Evolutionary conservation across 164 flowering plant genomes (phyloP), one percentile per base, ranked within the genome.

Genomic region (Buxus sempervirens): DNA sequence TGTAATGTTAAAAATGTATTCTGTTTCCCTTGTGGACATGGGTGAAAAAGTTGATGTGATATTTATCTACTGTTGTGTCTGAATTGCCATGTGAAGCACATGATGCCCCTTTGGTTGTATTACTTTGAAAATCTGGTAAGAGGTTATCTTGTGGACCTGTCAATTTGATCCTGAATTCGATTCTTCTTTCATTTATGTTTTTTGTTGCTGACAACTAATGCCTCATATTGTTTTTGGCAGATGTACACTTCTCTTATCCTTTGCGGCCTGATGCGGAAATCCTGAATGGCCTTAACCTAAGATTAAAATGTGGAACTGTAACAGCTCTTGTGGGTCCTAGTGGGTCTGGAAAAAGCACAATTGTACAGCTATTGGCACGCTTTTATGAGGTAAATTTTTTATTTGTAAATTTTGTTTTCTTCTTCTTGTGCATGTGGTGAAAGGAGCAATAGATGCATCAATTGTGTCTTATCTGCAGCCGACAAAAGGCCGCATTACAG

Each of bases 271-370:
- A 95, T 73, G 92, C 90, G 49, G 87, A 84, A 79, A 75, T 95
- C 67, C 72, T 91, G 36, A 83, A 53, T 57, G 96, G 92, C 54
- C 82, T 95, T 55, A 82, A 86, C 82, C 76, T 95, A 64, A 80
- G 79, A 8, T 74, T 95, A 26, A 91, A 85, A 78, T 83, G 86
- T 79, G 97, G 98, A 75, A 82, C 85, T 36, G 78, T 91, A 56
- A 95, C 96, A 63, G 98, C 98, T 78, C 80, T 95, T 26, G 98
- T 95, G 59, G 98, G 98, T 22, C 75, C 93, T 60, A 95, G 98
- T 79, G 97, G 98, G 73, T 87, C 98, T 19, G 98, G 97, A 27
- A 95, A 95, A 79, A 95, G 97, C 76, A 95, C 98, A 74, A 81
- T 91, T 55, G 98, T 95, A 57, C 98, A 95, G 77, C 83, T 95